A percentile compares a stretch with the other conserved stretches of the same genome.
phyloP scores from a whole-genome alignment of 2,329 filamentous ascomycete genomes.

The Diaporthe humulicola region DNA sequence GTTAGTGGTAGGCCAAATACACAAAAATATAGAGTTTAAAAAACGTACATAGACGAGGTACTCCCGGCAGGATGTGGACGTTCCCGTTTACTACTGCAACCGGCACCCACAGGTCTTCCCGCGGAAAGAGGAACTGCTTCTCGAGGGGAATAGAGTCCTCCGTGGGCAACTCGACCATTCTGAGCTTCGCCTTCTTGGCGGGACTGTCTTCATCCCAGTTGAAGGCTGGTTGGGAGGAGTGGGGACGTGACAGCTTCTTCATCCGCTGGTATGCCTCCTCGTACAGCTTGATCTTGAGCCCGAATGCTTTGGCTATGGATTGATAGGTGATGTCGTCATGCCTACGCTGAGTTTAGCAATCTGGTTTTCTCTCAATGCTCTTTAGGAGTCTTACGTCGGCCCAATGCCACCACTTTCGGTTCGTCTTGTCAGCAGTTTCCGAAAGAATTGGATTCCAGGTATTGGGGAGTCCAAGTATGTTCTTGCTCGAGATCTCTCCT shows the following conservation, averaged over 20 bases:
- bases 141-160: constrained; percentile 75
- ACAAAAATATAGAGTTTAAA: neutral
- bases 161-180: constrained; percentile 90
- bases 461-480: neutral
- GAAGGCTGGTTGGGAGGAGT: constrained; percentile 80
- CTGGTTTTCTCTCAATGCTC: neutral
- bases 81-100: constrained; percentile 92
- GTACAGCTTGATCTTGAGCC: constrained; percentile 82
- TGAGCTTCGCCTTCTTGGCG: constrained; percentile 82
- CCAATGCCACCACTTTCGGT: constrained; percentile 84
- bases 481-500: constrained; percentile 39
- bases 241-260: constrained; percentile 82
- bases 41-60: constrained; percentile 80
- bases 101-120: constrained; percentile 91
- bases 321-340: constrained; percentile 99
- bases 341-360: constrained; percentile 57
- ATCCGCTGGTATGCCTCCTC: constrained; percentile 83
- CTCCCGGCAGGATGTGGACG: constrained; percentile 90
- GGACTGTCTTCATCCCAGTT: constrained; percentile 88
- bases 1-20: neutral
- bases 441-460: neutral
- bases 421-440: constrained; percentile 37
- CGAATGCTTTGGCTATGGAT: constrained; percentile 92
- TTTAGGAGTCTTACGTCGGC: constrained; percentile 77
- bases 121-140: constrained; percentile 83